Conservation (phyloP, 2,329 filamentous ascomycete genomes). For the Zalaria obscura region DNA sequence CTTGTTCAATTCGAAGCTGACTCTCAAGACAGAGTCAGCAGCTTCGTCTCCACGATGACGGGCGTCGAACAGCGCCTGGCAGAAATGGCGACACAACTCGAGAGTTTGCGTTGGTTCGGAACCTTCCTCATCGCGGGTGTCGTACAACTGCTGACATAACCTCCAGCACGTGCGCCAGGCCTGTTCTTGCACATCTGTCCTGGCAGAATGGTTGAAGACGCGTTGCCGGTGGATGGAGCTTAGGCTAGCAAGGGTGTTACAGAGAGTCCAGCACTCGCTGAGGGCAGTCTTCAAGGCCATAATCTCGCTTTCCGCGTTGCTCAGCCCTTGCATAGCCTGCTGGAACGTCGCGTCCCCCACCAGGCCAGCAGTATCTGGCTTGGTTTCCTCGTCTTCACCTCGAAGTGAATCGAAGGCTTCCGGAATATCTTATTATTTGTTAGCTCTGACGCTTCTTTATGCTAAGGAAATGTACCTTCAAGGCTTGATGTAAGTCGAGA, state of each 20-base stretch:
- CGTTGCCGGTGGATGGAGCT: conserved; percentile 72
- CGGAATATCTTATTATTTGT: conserved; percentile 26
- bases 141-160: conserved; percentile 77
- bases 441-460: not conserved
- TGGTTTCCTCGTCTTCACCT: conserved; percentile 19
- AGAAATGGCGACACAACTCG: conserved; percentile 83
- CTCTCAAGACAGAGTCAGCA: conserved; percentile 73
- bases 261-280: conserved; percentile 84
- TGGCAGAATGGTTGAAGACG: conserved; percentile 61
- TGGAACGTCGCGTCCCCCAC: conserved; percentile 25
- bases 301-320: conserved; percentile 34
- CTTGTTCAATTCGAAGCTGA: conserved; percentile 91
- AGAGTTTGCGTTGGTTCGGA: conserved; percentile 36
- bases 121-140: conserved; percentile 57
- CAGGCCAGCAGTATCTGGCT: conserved; percentile 18
- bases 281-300: conserved; percentile 55
- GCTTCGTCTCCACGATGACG: conserved; percentile 63
- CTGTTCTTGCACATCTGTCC: conserved; percentile 65
- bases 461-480: conserved; percentile 44
- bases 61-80: conserved; percentile 79
- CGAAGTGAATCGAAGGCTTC: conserved; percentile 24
- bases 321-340: conserved; percentile 42
- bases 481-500: conserved; percentile 56
- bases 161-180: conserved; percentile 94
- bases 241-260: conserved; percentile 75